A percentile compares a stretch with the other conserved stretches of the same genome.
phyloP scores from a whole-genome alignment of 208 protist genomes.

The Acanthamoeba royreba region DNA sequence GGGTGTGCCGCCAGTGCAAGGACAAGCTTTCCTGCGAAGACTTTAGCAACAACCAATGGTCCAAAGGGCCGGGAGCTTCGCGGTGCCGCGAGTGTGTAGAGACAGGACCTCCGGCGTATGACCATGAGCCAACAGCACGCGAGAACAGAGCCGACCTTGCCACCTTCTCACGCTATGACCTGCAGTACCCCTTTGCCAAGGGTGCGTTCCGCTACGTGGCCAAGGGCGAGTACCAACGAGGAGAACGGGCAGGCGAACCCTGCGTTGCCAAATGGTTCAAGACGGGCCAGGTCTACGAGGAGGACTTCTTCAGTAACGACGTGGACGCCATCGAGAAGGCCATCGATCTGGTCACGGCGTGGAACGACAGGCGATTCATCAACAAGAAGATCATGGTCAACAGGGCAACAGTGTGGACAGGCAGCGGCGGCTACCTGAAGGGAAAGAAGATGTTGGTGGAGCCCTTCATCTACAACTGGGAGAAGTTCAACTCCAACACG shows the following conservation, averaged over 20 bases:
- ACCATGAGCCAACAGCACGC: too few relatives aligned
- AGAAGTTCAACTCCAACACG: conserved; percentile 27
- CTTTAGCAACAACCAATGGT: too few relatives aligned
- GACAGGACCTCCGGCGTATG: too few relatives aligned
- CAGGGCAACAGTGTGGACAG: not conserved
- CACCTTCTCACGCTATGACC: too few relatives aligned
- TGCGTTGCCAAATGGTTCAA: not conserved
- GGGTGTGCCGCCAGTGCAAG: too few relatives aligned
- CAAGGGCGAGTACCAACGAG: not conserved
- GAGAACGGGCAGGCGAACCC: not conserved
- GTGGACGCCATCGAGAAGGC: not conserved
- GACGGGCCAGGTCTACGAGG: not conserved
- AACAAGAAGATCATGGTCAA: not conserved
- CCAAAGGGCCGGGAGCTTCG: too few relatives aligned
- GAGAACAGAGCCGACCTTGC: too few relatives aligned
- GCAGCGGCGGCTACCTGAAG: not conserved
- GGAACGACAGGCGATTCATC: not conserved
- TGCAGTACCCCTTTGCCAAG: not conserved
- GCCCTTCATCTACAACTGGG: not conserved
- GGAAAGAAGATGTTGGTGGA: not conserved
- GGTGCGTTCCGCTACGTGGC: not conserved
- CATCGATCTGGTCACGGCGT: not conserved
- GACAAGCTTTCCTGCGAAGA: too few relatives aligned
- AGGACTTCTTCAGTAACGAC: not conserved
- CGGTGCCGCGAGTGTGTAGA: too few relatives aligned